Evolutionary conservation across 345 rosid species (phyloP), one percentile per base, ranked within the genome.

Genomic region (Aquilaria malaccensis): DNA sequence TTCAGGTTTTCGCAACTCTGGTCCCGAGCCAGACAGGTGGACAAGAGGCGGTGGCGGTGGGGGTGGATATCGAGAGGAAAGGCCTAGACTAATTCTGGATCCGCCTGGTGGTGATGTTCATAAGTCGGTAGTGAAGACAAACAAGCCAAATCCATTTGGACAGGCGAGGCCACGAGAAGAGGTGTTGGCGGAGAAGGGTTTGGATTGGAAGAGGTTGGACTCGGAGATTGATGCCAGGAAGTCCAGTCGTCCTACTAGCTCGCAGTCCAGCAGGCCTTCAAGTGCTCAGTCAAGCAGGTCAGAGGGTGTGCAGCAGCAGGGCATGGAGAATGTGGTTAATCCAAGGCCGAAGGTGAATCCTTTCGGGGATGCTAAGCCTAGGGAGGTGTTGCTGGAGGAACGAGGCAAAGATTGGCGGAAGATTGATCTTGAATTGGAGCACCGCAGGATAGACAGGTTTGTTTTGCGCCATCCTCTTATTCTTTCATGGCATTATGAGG

Each of bases 331-430:
- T 77, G 80, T 74, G 73, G 76, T 60, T 58, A 91, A 80, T 72
- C 86, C 95, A 2, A 82, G 83, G 74, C 89, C 91, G 2, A 94
- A 82, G 77, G 82, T 83, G 62, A 91, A 94, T 82, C 99, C 99
- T 0, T 94, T 94, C 73, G 99, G 99, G 10, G 87, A 88, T 58
- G 99, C 99, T 43, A 94, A 86, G 70, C 99, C 99, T 47, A 74
- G 97, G 62, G 99, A 94, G 68, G 85, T 94, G 51, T 79, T 91
- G 89, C 72, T 94, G 75, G 81, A 83, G 77, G 83, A 88, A 72
- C 83, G 87, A 69, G 97, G 99, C 48, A 73, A 78, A 77, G 93
- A 94, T 74, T 88, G 99, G 99, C 87, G 93, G 0, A 91, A 88
- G 79, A 83, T 91, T 71, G 97, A 94, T 75, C 73, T 76, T 64